Percentiles rank a stretch among this genome's conserved stretches.
These are phyloP conservation scores for Russula earlei DNA, from an alignment of 768 basidiomycete species.

Conservation along the genomic window DNA sequence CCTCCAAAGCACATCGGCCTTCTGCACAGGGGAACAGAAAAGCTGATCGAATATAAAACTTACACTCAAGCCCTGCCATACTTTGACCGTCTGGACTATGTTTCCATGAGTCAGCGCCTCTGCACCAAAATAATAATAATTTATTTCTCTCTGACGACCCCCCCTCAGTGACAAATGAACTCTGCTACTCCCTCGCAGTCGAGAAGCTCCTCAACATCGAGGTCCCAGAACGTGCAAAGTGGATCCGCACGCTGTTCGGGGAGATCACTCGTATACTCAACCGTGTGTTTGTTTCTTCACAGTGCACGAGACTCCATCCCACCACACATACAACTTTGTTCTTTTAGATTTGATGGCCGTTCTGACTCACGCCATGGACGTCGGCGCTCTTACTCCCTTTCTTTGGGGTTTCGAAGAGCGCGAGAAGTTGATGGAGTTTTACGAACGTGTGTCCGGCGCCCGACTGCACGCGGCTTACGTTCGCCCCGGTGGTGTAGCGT, in stretches of 20 bases:
- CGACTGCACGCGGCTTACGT: constrained; percentile 97
- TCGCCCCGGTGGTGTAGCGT: constrained; percentile 95
- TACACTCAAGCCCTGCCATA: constrained; percentile 97
- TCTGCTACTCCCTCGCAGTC: constrained; percentile 93
- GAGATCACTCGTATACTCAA: constrained; percentile 95
- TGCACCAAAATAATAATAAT: not conserved
- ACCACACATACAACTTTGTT: not conserved
- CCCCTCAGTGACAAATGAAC: constrained; percentile 88
- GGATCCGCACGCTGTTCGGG: constrained; percentile 95
- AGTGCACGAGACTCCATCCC: not conserved
- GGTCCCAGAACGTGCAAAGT: constrained; percentile 93
- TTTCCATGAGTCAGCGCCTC: constrained; percentile 86
- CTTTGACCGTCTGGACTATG: constrained; percentile 98
- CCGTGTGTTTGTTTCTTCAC: constrained; percentile 41
- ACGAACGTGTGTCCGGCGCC: constrained; percentile 97
- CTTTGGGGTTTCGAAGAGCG: constrained; percentile 99
- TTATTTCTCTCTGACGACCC: too few species aligned
- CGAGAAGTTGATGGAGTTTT: constrained; percentile 99
- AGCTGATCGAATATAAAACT: constrained; percentile 97
- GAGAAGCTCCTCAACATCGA: constrained; percentile 97
- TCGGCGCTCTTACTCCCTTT: constrained; percentile 97
- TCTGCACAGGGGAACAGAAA: constrained; percentile 95
- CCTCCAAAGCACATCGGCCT: constrained; percentile 76
- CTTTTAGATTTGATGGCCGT: constrained; percentile 89
- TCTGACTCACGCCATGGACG: constrained; percentile 92